These are phyloP conservation scores for Corinectria fuckeliana DNA, from an alignment of 2,329 filamentous ascomycete species.

Conservation along the genomic window DNA sequence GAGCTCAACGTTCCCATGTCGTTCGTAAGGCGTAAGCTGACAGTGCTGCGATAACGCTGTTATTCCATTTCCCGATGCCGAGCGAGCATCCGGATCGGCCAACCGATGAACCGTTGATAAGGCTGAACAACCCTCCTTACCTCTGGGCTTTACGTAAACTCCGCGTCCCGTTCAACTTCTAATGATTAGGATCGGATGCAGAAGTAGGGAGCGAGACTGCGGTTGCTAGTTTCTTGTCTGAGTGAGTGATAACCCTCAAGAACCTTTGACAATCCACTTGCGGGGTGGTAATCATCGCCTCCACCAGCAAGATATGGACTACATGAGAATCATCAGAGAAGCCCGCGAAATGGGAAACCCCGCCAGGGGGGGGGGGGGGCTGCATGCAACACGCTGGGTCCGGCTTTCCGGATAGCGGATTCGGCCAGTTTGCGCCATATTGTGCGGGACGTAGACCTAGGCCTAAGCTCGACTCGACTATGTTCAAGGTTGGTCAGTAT, in stretches of 20 bases:
- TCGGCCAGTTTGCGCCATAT: not conserved
- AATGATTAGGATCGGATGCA: not conserved
- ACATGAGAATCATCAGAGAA: no score
- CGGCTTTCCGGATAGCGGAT: not conserved
- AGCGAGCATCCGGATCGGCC: not conserved
- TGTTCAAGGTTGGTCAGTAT: not conserved
- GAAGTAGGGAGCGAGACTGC: not conserved
- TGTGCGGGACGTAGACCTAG: not conserved
- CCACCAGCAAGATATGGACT: not conserved
- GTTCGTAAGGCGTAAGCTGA: not conserved
- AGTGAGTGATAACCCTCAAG: not conserved
- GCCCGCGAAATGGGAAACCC: not conserved
- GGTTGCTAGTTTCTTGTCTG: not conserved
- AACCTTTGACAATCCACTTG: not conserved
- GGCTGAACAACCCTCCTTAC: not conserved
- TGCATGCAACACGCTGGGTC: not conserved
- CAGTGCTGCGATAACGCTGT: not conserved
- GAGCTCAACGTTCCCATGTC: not conserved
- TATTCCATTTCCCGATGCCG: not conserved
- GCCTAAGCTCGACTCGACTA: no score
- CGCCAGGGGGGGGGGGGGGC: no score
- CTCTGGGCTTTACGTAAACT: not conserved
- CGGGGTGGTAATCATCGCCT: not conserved
- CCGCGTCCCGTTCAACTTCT: not conserved
- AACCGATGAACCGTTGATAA: not conserved